Percentiles rank a stretch among this genome's conserved stretches.
These are phyloP conservation scores for Candida dubliniensis DNA, from an alignment of 1,139 yeast genomes.

Conservation along the genomic window DNA sequence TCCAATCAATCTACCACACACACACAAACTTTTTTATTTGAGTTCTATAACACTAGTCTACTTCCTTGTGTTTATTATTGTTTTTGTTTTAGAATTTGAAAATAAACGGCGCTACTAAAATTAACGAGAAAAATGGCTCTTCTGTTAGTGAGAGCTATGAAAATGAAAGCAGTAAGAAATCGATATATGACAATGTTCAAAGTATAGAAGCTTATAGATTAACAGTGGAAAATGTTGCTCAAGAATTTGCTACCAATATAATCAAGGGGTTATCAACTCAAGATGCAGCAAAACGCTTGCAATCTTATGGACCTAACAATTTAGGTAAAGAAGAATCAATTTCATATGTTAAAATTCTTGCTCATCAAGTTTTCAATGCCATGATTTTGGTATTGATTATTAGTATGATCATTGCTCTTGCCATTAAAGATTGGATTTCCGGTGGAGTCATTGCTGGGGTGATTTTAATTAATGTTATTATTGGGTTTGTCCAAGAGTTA, in stretches of 20 bases:
- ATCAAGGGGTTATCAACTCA: constrained; percentile 32
- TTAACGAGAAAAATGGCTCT: constrained; percentile 7
- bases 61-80: too few relatives aligned
- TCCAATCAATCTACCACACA: too few relatives aligned
- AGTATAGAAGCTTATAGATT: constrained; percentile 25
- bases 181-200: constrained; percentile 2
- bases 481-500: constrained; percentile 71
- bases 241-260: constrained; percentile 36
- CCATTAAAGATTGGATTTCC: constrained; percentile 76
- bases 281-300: constrained; percentile 36
- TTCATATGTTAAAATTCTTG: constrained; percentile 55
- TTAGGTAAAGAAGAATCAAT: constrained; percentile 63
- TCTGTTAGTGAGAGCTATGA: constrained; percentile 9
- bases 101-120: constrained; percentile 7
- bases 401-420: constrained; percentile 74
- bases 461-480: constrained; percentile 61
- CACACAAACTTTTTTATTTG: too few relatives aligned
- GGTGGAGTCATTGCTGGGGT: constrained; percentile 82
- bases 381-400: constrained; percentile 75
- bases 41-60: too few relatives aligned
- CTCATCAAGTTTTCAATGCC: constrained; percentile 76
- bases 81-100: constrained; percentile 2
- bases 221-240: constrained; percentile 33
- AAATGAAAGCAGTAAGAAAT: constrained; percentile 11
- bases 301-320: constrained; percentile 58